Base-by-base conservation (phyloP, 2,329 filamentous ascomycete genomes). In the Curvularia hawaiiensis region DNA sequence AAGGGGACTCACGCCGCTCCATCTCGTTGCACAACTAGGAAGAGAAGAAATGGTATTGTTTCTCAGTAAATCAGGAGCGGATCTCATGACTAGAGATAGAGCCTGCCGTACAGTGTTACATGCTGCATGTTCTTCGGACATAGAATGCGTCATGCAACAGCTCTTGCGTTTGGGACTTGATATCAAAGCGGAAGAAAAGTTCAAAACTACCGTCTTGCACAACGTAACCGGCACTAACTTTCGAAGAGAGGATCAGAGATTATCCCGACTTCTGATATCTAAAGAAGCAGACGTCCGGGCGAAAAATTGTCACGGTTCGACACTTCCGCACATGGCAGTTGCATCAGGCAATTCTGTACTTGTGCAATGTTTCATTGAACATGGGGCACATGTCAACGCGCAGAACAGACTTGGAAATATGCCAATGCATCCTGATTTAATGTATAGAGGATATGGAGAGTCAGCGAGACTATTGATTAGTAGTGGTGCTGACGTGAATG, bases 191-290 rank as follows among this genome's bases (percentile, higher is more conserved):
- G 30, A 18, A 45, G 16, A 45, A 6, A 12, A 11, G 7, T 11
- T n/a, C 16, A 14, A n/a, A 0, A 14, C 6, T 1, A 45, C 43
- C 8, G 5, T 18, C 3, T 14, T 46, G 10, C 43, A 46, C 18
- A 11, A 6, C 10, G 1, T 30, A 28, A n/a, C 43, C 20, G 1
- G n/a, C 3, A 6, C 22, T 2, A 0, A 2, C 2, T 1, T 10
- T 30, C 16, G 3, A 7, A 2, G 5, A 10, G 3, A 11, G 11
- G 10, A 9, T 3, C 11, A 11, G 10, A 14, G 2, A 14, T 7
- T 20, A n/a, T 9, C 10, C 28, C 9, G 26, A 24, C 24, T 45
- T 16, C 24, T 45, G 7, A 30, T 45, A 30, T 45, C 24, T 4
- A 6, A n/a, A 9, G 16, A 9, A 30, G 16, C 10, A 45, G 43